Evolutionary conservation across 2,329 filamentous ascomycete species (phyloP).

Genomic region (Clarireedia paspali): DNA sequence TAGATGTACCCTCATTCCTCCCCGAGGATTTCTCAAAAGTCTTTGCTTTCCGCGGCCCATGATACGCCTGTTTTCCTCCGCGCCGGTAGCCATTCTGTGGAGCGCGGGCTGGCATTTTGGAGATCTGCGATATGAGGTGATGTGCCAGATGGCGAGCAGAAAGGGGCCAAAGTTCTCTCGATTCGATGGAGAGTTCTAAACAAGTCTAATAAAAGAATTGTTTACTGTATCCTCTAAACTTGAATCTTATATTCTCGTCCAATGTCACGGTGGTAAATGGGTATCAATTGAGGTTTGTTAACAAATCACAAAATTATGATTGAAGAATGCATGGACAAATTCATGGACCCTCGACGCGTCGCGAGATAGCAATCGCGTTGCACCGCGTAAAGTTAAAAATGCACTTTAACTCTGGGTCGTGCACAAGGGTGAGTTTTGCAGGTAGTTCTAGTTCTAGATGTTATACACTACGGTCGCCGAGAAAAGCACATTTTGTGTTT

Average conservation of each 20-base stretch:
- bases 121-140: slow-evolving; percentile 6
- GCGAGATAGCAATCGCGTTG: slow-evolving; percentile 1
- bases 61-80: slow-evolving; percentile 60
- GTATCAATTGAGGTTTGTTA: background rate
- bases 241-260: background rate
- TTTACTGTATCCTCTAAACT: background rate
- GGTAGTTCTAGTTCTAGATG: too few relatives aligned
- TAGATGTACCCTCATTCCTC: slow-evolving; percentile 76
- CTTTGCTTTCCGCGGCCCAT: slow-evolving; percentile 60
- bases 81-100: slow-evolving; percentile 61
- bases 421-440: too few relatives aligned
- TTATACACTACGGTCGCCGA: slow-evolving; percentile 1
- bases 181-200: slow-evolving; percentile 8
- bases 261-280: background rate
- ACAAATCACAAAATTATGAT: slow-evolving; percentile 7
- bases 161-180: background rate
- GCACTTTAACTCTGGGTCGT: too few relatives aligned
- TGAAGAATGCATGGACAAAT: background rate
- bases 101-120: slow-evolving; percentile 50
- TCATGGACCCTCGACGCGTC: background rate
- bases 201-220: slow-evolving; percentile 27
- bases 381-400: slow-evolving; percentile 4
- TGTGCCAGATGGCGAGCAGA: background rate
- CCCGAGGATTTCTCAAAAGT: slow-evolving; percentile 73
- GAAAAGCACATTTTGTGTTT: background rate